Percentiles rank a stretch among this genome's conserved stretches.
Conservation (phyloP, 75 land plant genomes). For the Selaginella moellendorffii region DNA sequence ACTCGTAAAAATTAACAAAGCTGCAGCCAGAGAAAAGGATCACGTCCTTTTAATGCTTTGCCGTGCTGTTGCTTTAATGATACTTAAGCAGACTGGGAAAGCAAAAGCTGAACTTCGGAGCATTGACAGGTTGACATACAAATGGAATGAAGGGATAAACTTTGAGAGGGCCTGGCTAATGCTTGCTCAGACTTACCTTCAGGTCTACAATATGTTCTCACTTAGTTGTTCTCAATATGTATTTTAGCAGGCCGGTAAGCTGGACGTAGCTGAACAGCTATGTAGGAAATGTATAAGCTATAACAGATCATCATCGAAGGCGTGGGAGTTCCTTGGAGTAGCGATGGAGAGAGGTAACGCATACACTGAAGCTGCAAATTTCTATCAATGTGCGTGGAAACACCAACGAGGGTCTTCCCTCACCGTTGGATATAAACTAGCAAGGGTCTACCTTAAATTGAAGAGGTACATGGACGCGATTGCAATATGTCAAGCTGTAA, state of each 20-base stretch:
- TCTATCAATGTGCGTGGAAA: constrained; percentile 22
- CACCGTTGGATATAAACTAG: constrained; percentile 19
- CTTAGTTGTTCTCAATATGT: background rate
- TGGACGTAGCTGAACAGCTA: constrained; percentile 19
- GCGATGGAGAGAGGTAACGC: constrained; percentile 21
- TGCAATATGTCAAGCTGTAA: constrained; percentile 17
- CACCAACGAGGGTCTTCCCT: constrained; percentile 14
- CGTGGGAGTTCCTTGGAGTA: constrained; percentile 20
- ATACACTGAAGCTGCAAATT: constrained; percentile 13
- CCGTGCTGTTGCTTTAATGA: constrained; percentile 14
- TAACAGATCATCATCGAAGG: constrained; percentile 21
- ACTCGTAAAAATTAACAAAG: constrained; percentile 5
- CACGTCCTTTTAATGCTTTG: constrained; percentile 11
- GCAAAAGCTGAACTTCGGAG: constrained; percentile 19
- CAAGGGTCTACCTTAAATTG: constrained; percentile 15
- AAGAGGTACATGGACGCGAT: constrained; percentile 24
- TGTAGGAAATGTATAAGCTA: constrained; percentile 22
- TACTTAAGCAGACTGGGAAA: constrained; percentile 17
- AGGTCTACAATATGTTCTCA: constrained; percentile 8
- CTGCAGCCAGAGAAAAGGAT: constrained; percentile 13
- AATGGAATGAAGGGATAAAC: constrained; percentile 21
- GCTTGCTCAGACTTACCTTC: constrained; percentile 22
- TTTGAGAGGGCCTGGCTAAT: constrained; percentile 30
- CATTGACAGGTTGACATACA: constrained; percentile 21
- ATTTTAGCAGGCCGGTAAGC: constrained; percentile 19